Evolutionary conservation across 2,329 filamentous ascomycete genomes (phyloP), one percentile per base, ranked within the genome.

Genomic region (Trichoderma sp.): DNA sequence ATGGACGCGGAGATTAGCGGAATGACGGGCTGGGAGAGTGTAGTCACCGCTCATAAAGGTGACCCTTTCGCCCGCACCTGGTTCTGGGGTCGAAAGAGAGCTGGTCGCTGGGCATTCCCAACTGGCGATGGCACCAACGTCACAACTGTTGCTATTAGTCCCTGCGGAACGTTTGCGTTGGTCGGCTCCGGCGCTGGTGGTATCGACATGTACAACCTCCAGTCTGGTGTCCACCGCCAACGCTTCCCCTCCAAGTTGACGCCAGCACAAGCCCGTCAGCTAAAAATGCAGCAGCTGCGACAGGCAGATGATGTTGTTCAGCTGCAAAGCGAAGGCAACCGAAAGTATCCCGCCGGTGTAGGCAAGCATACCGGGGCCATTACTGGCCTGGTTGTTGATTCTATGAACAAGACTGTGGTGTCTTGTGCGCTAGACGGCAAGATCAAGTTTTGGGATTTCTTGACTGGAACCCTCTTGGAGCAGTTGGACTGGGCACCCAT

Each of bases 391-490:
- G 87, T 93, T 28, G 90, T 98, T 17, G 95, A 99, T 82, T 91
- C 90, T n/a, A 86, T 98, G 80, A 98, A 98, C 81, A 93, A 91
- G 74, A 89, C 88, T 20, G 86, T 98, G 64, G 90, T 98, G 57
- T 97, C 94, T 73, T 97, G 94, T 79, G 92, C 93, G 2, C 83
- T 94, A 15, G 96, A 99, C 80, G 96, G 96, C 36, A 97, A 92
- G 80, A 87, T 98, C 76, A 98, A 98, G 84, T 98, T 99, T 79
- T 99, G 97, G 97, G 93, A 97, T 75, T 97, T 99, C 74, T 82
- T 90, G n/a, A 93, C 92, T 0, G 96, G 95, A 8, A 88, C 89
- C 58, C 86, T 98, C 3, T 79, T 93, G 12, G 88, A 95, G 73
- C 91, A 98, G 78, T 89, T 98, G 66, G 90, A 95, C 79, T 97